Conservation (phyloP, 2,329 filamentous ascomycete species). For the Scytalidium lignicola region DNA sequence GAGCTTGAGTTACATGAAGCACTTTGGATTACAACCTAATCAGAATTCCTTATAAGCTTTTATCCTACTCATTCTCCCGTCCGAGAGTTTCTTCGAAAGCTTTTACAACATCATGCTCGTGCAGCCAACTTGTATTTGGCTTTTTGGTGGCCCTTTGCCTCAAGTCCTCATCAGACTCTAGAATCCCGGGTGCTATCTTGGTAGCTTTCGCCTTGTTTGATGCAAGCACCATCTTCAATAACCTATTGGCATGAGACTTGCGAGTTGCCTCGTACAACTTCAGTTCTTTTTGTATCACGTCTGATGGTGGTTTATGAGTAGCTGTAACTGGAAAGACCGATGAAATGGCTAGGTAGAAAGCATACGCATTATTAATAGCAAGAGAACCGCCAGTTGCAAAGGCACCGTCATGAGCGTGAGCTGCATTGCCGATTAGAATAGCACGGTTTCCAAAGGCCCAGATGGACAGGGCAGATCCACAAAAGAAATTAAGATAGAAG, state of each 20-base stretch:
- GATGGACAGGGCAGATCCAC: constrained; percentile 23
- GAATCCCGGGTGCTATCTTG: constrained; percentile 8
- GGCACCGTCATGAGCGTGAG: constrained; percentile 33
- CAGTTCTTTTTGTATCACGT: constrained; percentile 19
- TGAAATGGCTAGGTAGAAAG: constrained; percentile 19
- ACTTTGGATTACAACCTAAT: too few species aligned
- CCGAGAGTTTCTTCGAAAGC: constrained; percentile 14
- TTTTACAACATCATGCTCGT: constrained; percentile 24
- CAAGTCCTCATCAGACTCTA: constrained; percentile 20
- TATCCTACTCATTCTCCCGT: neutral
- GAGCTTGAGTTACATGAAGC: too few species aligned
- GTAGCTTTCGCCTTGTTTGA: constrained; percentile 11
- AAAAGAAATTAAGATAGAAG: constrained; percentile 31
- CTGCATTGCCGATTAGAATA: constrained; percentile 32
- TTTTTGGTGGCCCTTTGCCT: constrained; percentile 48
- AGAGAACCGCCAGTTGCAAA: constrained; percentile 33
- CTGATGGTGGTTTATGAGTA: constrained; percentile 7
- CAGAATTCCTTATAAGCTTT: neutral
- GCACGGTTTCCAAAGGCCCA: constrained; percentile 27
- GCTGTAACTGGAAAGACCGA: constrained; percentile 10
- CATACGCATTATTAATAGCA: constrained; percentile 34
- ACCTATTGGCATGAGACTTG: constrained; percentile 29
- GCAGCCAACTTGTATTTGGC: constrained; percentile 32
- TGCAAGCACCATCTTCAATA: constrained; percentile 15
- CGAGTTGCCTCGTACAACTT: constrained; percentile 30